These are phyloP conservation scores for Diaporthe helianthi DNA, from an alignment of 2,329 filamentous ascomycete species.

Conservation along the genomic window DNA sequence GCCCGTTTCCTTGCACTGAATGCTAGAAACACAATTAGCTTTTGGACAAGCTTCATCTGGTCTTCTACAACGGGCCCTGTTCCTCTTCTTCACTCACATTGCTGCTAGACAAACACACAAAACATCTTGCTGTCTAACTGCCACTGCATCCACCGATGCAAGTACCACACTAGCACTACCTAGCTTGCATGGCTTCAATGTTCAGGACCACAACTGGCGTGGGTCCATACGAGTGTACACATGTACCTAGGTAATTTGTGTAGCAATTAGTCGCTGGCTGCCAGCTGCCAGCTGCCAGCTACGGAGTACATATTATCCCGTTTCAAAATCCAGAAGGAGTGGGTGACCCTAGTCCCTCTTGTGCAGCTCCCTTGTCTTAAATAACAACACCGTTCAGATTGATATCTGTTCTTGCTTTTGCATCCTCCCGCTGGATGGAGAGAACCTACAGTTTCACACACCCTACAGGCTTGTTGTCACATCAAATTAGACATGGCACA, in stretches of 20 bases:
- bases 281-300: too few relatives aligned
- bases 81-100: slow-evolving; percentile 18
- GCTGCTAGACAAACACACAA: not conserved
- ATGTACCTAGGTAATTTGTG: not conserved
- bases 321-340: not conserved
- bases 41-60: slow-evolving; percentile 9
- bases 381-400: not conserved
- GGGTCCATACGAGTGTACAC: too few relatives aligned
- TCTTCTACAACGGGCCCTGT: not conserved
- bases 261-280: not conserved
- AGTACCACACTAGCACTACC: not conserved
- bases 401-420: not conserved
- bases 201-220: not conserved
- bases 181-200: not conserved
- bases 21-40: slow-evolving; percentile 16
- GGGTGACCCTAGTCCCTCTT: too few relatives aligned
- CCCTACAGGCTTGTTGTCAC: not conserved
- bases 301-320: not conserved
- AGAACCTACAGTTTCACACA: not conserved
- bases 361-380: not conserved
- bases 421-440: not conserved
- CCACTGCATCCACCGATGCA: not conserved
- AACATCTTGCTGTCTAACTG: not conserved
- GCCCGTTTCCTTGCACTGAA: not conserved
- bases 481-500: slow-evolving; percentile 14